phyloP scores from a whole-genome alignment of 192 early-diverging fungal genomes.

The Backusella mclennaniae region DNA sequence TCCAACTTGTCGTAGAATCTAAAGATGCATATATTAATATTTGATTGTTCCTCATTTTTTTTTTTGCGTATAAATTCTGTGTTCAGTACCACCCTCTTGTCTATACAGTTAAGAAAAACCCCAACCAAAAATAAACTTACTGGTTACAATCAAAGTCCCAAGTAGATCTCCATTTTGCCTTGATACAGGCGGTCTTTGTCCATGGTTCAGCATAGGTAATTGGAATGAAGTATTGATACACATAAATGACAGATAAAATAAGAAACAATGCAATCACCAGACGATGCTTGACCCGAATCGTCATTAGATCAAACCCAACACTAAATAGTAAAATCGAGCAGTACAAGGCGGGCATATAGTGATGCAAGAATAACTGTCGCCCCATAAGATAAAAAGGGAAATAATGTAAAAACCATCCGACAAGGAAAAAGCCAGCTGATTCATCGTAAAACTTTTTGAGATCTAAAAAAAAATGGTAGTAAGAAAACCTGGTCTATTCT shows the following conservation, averaged over 20 bases:
- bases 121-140: slow-evolving; percentile 25
- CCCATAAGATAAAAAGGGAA: slow-evolving; percentile 93
- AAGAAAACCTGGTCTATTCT: not conserved
- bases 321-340: slow-evolving; percentile 78
- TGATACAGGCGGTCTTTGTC: slow-evolving; percentile 72
- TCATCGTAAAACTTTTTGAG: slow-evolving; percentile 54
- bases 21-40: not conserved
- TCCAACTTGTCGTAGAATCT: not conserved
- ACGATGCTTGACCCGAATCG: slow-evolving; percentile 58
- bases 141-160: slow-evolving; percentile 58
- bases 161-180: slow-evolving; percentile 70
- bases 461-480: not conserved
- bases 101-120: not conserved
- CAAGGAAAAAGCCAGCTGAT: slow-evolving; percentile 67
- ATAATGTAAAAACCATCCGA: slow-evolving; percentile 90
- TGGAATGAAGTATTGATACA: slow-evolving; percentile 72
- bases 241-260: slow-evolving; percentile 59
- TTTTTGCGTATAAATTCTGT: not conserved
- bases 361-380: slow-evolving; percentile 93
- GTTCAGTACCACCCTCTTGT: not conserved
- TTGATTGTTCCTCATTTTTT: not conserved
- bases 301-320: slow-evolving; percentile 76
- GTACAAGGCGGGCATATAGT: slow-evolving; percentile 96
- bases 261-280: slow-evolving; percentile 48
- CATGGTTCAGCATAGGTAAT: slow-evolving; percentile 82